Evolutionary conservation across 2,329 filamentous ascomycete genomes (phyloP), one percentile per base, ranked within the genome.

Genomic region (Clonostachys byssicola): DNA sequence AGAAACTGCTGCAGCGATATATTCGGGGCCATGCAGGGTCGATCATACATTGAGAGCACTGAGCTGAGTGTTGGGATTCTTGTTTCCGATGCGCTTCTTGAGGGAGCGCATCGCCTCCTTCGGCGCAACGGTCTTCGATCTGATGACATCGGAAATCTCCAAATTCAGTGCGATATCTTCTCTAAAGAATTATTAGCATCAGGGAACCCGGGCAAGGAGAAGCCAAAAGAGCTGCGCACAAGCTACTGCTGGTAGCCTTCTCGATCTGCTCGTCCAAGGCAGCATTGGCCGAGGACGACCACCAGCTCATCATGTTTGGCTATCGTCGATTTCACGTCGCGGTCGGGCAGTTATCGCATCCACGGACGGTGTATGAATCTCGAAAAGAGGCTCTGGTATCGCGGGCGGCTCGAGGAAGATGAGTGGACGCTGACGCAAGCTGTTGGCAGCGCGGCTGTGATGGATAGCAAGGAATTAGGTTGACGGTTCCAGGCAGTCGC

Each of bases 31-130:
- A 44, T 34, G 12, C 7, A 34, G 16, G 43, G 18, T 12, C n/a
- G 35, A 20, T 52, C 73, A 49, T 77, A 94, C 90, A 67, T 94
- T 95, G 47, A 99, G 73, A n/a, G 94, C 88, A 57, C 92, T 94
- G 35, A 99, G 77, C 73, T 99, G 94, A 35, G 94, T 86, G 66
- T 99, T 99, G 35, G 94, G 94, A 63, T 99, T 99, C 77, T 92
- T 95, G 76, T 96, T 91, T 69, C 89, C 91, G 74, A 99, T 91
- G 65, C 94, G 86, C 64, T 84, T 84, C 73, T 96, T 97, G 60
- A 99, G 75, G 40, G 90, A 92, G 65, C 91, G 89, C 94, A 99
- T 99, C 52, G 94, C 94, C 70, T 99, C 94, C 69, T 92, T 96
- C 46, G 94, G 92, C 66, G 92, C 91, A 44, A 99, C 92, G 16